Evolutionary conservation across 768 basidiomycete species (phyloP).

Genomic region (Serendipita vermifera): DNA sequence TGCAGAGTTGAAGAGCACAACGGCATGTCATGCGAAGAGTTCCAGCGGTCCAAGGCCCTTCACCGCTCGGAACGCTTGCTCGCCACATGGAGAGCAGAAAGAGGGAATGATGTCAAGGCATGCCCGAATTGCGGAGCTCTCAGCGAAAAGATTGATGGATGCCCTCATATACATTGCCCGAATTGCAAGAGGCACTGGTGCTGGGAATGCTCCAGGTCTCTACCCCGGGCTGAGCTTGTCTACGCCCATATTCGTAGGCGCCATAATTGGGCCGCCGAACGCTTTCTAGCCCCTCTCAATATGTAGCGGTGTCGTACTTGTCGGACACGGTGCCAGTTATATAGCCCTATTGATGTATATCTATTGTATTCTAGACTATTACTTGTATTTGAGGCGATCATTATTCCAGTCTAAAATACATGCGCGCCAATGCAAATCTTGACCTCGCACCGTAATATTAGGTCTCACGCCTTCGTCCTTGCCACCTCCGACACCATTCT

Average conservation of each 20-base stretch:
- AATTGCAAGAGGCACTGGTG: not conserved
- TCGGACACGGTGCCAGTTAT: too few species aligned
- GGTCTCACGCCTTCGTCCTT: too few species aligned
- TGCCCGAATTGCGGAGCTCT: not conserved
- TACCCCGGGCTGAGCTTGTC: not conserved
- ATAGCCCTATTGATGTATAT: too few species aligned
- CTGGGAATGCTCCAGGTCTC: not conserved
- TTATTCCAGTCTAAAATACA: too few species aligned
- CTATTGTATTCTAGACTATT: too few species aligned
- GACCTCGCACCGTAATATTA: too few species aligned
- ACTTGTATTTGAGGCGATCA: too few species aligned
- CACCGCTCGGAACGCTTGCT: not conserved
- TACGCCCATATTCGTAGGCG: constrained; percentile 5
- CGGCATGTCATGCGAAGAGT: not conserved
- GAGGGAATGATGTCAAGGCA: not conserved
- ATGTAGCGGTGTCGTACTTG: too few species aligned
- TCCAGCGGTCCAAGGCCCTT: not conserved
- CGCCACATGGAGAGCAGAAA: not conserved
- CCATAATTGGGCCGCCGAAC: not conserved
- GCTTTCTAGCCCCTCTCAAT: not conserved
- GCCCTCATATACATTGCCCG: constrained; percentile 1
- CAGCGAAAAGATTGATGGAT: not conserved
- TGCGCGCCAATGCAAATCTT: too few species aligned
- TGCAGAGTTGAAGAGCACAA: not conserved
- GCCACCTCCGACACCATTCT: too few species aligned